Conservation (phyloP, 78 protist genomes). For the Mantamonas sphyraenae region DNA sequence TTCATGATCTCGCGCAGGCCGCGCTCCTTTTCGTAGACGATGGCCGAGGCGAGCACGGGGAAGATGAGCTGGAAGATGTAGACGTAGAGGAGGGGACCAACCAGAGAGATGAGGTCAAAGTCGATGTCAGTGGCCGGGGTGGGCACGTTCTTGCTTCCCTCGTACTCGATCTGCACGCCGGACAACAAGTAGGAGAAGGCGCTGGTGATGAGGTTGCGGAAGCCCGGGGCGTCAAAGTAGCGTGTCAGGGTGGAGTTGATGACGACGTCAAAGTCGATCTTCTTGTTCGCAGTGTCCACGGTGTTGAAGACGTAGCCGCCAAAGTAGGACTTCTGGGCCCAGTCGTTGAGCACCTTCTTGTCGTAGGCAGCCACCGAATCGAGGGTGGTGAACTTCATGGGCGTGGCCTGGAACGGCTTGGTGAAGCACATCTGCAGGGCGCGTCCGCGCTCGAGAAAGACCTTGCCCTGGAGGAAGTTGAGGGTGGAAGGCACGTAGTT, state of each 20-base stretch:
- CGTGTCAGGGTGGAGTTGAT: not conserved
- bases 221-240: not conserved
- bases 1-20: slow-evolving; percentile 15
- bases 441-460: not conserved
- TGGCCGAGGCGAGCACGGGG: slow-evolving; percentile 29
- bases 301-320: not conserved
- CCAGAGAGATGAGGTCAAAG: slow-evolving; percentile 30
- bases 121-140: not conserved
- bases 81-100: slow-evolving; percentile 38
- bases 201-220: not conserved
- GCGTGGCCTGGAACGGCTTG: not conserved
- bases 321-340: not conserved
- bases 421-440: not conserved
- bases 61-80: slow-evolving; percentile 32
- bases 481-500: not conserved
- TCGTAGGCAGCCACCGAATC: not conserved
- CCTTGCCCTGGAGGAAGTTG: not conserved
- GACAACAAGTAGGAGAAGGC: not conserved
- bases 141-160: not conserved
- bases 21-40: slow-evolving; percentile 42
- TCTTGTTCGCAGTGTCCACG: not conserved
- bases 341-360: not conserved
- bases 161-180: not conserved
- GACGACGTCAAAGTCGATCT: not conserved
- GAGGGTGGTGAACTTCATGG: not conserved